phyloP scores from a whole-genome alignment of 202 grass and related monocot species.

The Schoenoplectus triqueter region DNA sequence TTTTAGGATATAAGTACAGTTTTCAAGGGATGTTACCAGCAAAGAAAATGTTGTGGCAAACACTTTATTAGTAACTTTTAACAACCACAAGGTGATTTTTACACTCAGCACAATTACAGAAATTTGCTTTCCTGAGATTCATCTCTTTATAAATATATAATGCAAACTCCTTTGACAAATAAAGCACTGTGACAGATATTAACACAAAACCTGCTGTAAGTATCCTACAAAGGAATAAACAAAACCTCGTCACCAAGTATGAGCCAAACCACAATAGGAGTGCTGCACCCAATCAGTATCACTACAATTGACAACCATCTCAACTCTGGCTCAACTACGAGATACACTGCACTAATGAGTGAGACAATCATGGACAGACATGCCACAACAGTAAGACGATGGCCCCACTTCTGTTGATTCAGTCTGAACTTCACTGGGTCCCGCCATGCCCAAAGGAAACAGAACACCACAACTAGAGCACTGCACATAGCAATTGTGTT shows the following conservation, averaged over 20 bases:
- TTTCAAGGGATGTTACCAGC: too few species aligned
- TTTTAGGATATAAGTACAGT: background rate
- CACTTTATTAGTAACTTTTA: too few species aligned
- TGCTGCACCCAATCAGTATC: slow-evolving; percentile 61
- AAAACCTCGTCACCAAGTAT: slow-evolving; percentile 52
- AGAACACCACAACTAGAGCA: slow-evolving; percentile 67
- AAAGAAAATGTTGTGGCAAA: too few species aligned
- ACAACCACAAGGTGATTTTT: background rate
- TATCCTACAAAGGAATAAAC: slow-evolving; percentile 46
- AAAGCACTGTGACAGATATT: background rate
- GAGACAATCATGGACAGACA: slow-evolving; percentile 75
- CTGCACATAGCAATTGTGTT: slow-evolving; percentile 87
- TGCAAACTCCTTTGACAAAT: background rate
- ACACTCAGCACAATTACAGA: background rate
- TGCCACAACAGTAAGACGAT: slow-evolving; percentile 65
- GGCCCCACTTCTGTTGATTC: slow-evolving; percentile 59
- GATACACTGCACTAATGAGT: slow-evolving; percentile 55
- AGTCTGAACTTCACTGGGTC: slow-evolving; percentile 72
- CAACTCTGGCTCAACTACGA: slow-evolving; percentile 36
- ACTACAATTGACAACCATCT: slow-evolving; percentile 62
- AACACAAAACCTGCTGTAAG: background rate
- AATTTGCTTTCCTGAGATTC: background rate
- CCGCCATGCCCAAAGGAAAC: slow-evolving; percentile 74
- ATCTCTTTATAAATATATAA: background rate
- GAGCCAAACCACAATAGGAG: slow-evolving; percentile 50